Evolutionary conservation across 345 rosid genomes (phyloP).

Genomic region (Eucalyptus pauciflora): DNA sequence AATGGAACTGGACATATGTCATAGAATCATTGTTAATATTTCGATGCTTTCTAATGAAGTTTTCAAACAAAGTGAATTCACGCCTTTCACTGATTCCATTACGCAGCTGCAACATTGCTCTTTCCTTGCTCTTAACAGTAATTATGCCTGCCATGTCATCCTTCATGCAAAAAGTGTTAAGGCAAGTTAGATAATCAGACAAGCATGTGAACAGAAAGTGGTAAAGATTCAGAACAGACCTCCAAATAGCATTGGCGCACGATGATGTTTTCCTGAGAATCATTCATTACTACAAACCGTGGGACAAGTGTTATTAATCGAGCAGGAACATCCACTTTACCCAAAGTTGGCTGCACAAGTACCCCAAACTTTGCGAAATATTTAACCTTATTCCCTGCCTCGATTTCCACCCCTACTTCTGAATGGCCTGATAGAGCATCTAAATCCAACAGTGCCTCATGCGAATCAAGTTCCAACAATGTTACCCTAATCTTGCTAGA

Average conservation of each 20-base stretch:
- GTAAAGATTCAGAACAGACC: conserved; percentile 29
- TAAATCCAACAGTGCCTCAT: conserved; percentile 57
- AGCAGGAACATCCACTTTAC: conserved; percentile 43
- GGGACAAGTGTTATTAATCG: conserved; percentile 60
- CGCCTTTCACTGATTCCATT: conserved; percentile 31
- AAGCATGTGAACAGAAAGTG: background rate
- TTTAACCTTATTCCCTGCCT: conserved; percentile 37
- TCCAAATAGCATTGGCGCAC: conserved; percentile 72
- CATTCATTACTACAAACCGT: conserved; percentile 62
- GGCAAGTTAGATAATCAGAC: background rate
- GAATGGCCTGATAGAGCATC: conserved; percentile 84
- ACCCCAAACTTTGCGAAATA: conserved; percentile 67
- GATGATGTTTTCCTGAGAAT: conserved; percentile 48
- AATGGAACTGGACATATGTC: conserved; percentile 54
- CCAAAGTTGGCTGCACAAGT: conserved; percentile 44
- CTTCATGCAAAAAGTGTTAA: conserved; percentile 21
- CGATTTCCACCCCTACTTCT: conserved; percentile 60
- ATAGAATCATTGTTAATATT: conserved; percentile 33
- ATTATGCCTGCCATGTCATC: conserved; percentile 45
- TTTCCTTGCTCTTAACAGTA: conserved; percentile 43
- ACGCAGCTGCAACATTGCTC: conserved; percentile 37
- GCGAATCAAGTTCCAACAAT: conserved; percentile 38
- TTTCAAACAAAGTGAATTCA: conserved; percentile 71
- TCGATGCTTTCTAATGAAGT: conserved; percentile 70
- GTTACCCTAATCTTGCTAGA: conserved; percentile 49